Conservation (phyloP, 768 basidiomycete genomes). For the Mycena sanguinolenta region DNA sequence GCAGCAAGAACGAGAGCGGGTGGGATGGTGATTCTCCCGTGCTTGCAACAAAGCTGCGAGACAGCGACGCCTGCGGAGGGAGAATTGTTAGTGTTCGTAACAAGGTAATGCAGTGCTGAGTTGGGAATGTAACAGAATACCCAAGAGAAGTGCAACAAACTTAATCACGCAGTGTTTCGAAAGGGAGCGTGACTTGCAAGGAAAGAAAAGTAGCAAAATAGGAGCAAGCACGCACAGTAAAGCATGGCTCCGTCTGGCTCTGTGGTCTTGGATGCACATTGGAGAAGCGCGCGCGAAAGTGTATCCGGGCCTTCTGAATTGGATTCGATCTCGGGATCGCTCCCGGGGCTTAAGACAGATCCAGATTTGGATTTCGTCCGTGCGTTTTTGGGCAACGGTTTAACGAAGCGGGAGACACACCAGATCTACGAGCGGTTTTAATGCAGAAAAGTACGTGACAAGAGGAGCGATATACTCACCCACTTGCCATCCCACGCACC, state of each 20-base stretch:
- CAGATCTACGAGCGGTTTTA: constrained; percentile 64
- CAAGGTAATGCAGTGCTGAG: background rate
- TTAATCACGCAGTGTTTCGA: no score
- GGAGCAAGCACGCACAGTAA: constrained; percentile 11
- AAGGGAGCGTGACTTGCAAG: no score
- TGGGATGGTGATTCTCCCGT: no score
- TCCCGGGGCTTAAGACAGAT: background rate
- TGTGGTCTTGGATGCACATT: background rate
- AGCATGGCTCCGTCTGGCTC: constrained; percentile 24
- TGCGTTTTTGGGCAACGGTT: constrained; percentile 58
- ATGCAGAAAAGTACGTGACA: no score
- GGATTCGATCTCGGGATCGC: no score
- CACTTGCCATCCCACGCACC: no score
- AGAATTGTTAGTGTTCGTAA: constrained; percentile 35
- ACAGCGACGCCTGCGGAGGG: constrained; percentile 74
- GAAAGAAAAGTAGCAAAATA: background rate
- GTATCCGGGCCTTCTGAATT: background rate
- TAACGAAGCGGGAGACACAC: constrained; percentile 74
- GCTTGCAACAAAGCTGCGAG: constrained; percentile 77
- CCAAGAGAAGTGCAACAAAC: no score
- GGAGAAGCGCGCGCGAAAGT: constrained; percentile 18
- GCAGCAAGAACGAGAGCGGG: no score
- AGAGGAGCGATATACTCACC: constrained; percentile 25
- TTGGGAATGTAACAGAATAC: no score
- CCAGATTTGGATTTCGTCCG: background rate